Evolutionary conservation across 805 yeast species (phyloP), one percentile per base, ranked within the genome.

Genomic region (Sungouiella blattae): DNA sequence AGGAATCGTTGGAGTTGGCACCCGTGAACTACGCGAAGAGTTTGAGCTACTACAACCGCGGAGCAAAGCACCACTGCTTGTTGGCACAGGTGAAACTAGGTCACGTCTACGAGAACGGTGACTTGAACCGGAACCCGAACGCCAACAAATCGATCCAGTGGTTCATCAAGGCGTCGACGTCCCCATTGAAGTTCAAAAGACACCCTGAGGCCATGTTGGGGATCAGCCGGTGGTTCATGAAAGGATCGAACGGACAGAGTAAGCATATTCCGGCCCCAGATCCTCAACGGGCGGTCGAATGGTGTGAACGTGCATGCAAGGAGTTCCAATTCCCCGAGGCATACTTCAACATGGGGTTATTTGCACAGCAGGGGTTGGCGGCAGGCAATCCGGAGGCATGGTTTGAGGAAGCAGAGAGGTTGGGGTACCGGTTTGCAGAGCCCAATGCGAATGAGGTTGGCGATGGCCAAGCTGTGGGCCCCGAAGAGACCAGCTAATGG

Each of bases 181-280:
- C 69, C 11, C 69, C 71, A 14, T 47, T 67, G 17, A 52, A 58
- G 11, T 64, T 58, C 51, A 57, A 53, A 37, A 55, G 71, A 36
- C 69, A 64, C 39, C 69, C 71, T 0, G 72, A 67, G 33, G 72
- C 73, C 6, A 65, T 67, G 69, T 46, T 67, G 33, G 73, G 73
- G 0, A 57, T 68, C 41, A 52, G 63, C 25, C 53, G 73, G 35
- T 68, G 73, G 73, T 55, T 52, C 33, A 44, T 66, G 38, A 44
- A 40, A 27, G 72, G 71, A 12, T 49, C 60, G 9, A 46, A 59
- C 9, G 67, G 66, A 7, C 44, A 41, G 15, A 55, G 60, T 35
- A 64, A 59, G 37, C 60, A 62, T 32, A 58, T 67, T 29, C 69
- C 70, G 7, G 39, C 40, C 14, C 61, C 67, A 5, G 57, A 58